Evolutionary conservation across 345 rosid genomes (phyloP), one percentile per base, ranked within the genome.

Genomic region (Nephelium lappaceum): DNA sequence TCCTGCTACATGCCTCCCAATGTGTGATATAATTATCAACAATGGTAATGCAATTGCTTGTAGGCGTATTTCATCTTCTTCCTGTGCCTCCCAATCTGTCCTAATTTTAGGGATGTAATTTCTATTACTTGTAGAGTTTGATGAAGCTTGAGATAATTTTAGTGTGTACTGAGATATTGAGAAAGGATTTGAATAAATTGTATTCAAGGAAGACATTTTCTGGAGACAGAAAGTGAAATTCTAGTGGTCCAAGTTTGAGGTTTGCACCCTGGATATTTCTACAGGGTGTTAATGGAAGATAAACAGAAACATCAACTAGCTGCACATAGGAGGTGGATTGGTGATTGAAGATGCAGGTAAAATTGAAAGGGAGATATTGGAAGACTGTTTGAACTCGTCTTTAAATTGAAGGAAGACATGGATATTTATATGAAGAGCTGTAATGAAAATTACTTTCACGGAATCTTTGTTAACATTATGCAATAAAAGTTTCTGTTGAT

Each of bases 321-420:
- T 19, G 61, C 8, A n/a, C 61, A 57, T 57, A 57, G 24, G 23
- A 19, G 23, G 25, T 58, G 23, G 25, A 19, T 58, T 25, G 25
- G 63, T 58, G 63, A 58, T 58, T 58, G 63, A n/a, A 58, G 11
- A 58, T 58, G 63, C 63, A 58, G 63, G 24, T 58, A 58, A 21
- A 21, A 58, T 58, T 19, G 63, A 19, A n/a, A 58, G 24, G 25
- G 11, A 58, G 8, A n/a, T 58, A 58, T 58, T 58, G 23, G 23
- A 21, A 58, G 63, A 58, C 63, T 58, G 12, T 58, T n/a, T 8
- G 25, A 58, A 49, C 14, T 3, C 25, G 16, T 67, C 12, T 36
- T 39, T 19, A 7, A n/a, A 55, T 36, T 36, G 49, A 57, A 53
- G 62, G 4, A 51, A 38, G 7, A 7, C 14, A 3, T 60, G 76